phyloP scores from a whole-genome alignment of 179 eudicot species.

The Silene coronaria region DNA sequence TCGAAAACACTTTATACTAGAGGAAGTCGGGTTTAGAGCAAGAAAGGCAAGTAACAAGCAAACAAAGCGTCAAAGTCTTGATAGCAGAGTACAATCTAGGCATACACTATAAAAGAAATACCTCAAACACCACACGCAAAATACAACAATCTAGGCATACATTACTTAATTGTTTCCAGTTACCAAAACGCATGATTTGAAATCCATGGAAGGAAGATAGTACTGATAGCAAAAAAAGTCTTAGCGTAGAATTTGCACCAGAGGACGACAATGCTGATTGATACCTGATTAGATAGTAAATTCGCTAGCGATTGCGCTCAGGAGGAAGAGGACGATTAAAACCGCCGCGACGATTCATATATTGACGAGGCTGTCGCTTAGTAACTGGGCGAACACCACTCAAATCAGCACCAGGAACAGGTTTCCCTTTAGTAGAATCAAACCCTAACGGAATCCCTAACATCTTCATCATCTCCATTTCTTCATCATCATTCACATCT shows the following conservation, averaged over 20 bases:
- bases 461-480: constrained; percentile 73
- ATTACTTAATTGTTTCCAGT: too few relatives aligned
- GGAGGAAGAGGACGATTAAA: constrained; percentile 69
- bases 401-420: constrained; percentile 62
- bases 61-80: too few relatives aligned
- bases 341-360: constrained; percentile 70
- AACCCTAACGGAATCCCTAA: constrained; percentile 73
- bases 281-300: not conserved
- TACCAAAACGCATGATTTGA: too few relatives aligned
- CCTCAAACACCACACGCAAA: too few relatives aligned
- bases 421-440: constrained; percentile 73
- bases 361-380: constrained; percentile 68
- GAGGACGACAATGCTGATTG: too few relatives aligned
- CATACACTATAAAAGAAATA: too few relatives aligned
- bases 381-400: constrained; percentile 62
- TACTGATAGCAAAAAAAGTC: not conserved
- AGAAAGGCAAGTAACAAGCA: too few relatives aligned
- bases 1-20: too few relatives aligned
- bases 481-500: constrained; percentile 38
- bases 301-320: constrained; percentile 45
- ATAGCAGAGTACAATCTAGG: too few relatives aligned
- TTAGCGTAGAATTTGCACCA: not conserved
- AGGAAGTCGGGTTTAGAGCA: too few relatives aligned
- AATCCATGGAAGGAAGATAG: not conserved
- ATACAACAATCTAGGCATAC: too few relatives aligned